Conservation (phyloP, 768 basidiomycete species). For the Psilocybe subaeruginosa region DNA sequence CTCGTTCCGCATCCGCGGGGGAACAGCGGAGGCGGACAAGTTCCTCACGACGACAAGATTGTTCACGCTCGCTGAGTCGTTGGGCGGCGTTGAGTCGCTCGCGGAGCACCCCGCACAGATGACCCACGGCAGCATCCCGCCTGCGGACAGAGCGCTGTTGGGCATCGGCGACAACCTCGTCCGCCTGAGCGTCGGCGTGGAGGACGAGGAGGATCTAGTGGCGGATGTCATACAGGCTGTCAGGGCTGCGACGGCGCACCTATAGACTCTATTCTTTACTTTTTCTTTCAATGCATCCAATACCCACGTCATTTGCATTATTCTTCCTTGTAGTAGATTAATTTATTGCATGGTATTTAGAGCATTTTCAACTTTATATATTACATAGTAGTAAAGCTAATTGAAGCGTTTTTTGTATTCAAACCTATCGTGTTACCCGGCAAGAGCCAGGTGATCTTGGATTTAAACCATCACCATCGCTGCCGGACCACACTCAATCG, state of each 20-base stretch:
- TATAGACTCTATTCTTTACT: neutral
- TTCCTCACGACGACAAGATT: slow-evolving; percentile 70
- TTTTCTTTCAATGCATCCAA: neutral
- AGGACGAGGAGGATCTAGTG: slow-evolving; percentile 84
- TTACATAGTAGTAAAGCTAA: too few species aligned
- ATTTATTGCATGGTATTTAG: too few species aligned
- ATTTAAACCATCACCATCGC: too few species aligned
- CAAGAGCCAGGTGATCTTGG: too few species aligned
- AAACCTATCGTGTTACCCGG: too few species aligned
- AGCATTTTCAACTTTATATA: too few species aligned
- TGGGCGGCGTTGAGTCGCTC: slow-evolving; percentile 92
- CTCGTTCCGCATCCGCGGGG: slow-evolving; percentile 71
- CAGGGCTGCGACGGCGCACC: neutral
- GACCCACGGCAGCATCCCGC: slow-evolving; percentile 84
- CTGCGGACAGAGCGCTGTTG: slow-evolving; percentile 62
- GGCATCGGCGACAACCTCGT: slow-evolving; percentile 83
- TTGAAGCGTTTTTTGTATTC: too few species aligned
- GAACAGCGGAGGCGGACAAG: slow-evolving; percentile 54
- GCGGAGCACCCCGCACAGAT: slow-evolving; percentile 87
- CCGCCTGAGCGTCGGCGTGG: slow-evolving; percentile 84
- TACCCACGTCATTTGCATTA: slow-evolving; percentile 19
- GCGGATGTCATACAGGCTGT: slow-evolving; percentile 72
- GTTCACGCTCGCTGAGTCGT: slow-evolving; percentile 83
- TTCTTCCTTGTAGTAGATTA: slow-evolving; percentile 19
- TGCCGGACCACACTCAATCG: too few species aligned